Evolutionary conservation across 345 rosid genomes (phyloP).

Genomic region (Abelmoschus esculentus): DNA sequence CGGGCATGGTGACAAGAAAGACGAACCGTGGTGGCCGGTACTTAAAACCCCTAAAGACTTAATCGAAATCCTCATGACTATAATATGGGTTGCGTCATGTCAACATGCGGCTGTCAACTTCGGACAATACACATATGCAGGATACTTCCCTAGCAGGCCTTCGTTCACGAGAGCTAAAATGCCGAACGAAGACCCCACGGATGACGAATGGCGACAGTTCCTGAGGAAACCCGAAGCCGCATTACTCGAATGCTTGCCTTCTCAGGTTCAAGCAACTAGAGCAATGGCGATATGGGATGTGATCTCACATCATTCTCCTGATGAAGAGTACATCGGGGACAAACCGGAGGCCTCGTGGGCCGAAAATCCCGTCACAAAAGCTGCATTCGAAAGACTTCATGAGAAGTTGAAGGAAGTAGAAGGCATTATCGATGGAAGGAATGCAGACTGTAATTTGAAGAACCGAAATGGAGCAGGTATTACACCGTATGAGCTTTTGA

Average conservation of each 20-base stretch:
- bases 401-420: conserved; percentile 30
- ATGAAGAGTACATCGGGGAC: conserved; percentile 47
- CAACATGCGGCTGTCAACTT: conserved; percentile 49
- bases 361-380: conserved; percentile 29
- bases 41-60: conserved; percentile 27
- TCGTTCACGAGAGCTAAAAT: conserved; percentile 33
- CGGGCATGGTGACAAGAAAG: conserved; percentile 45
- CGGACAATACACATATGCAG: conserved; percentile 46
- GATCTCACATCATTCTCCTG: conserved; percentile 40
- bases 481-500: conserved; percentile 36
- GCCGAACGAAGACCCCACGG: conserved; percentile 39
- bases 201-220: conserved; percentile 30
- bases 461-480: conserved; percentile 49
- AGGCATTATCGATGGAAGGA: conserved; percentile 29
- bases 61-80: conserved; percentile 25
- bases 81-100: conserved; percentile 36
- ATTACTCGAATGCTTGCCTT: conserved; percentile 40
- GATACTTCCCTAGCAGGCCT: conserved; percentile 52
- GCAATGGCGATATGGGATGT: conserved; percentile 36
- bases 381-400: conserved; percentile 26
- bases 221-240: conserved; percentile 38
- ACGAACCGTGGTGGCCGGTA: conserved; percentile 43
- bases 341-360: conserved; percentile 33
- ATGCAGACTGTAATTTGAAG: conserved; percentile 25
- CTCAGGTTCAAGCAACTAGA: conserved; percentile 27